Base-by-base conservation (phyloP, 1,284 basidiomycete species). In the Ceratobasidium papillatum region DNA sequence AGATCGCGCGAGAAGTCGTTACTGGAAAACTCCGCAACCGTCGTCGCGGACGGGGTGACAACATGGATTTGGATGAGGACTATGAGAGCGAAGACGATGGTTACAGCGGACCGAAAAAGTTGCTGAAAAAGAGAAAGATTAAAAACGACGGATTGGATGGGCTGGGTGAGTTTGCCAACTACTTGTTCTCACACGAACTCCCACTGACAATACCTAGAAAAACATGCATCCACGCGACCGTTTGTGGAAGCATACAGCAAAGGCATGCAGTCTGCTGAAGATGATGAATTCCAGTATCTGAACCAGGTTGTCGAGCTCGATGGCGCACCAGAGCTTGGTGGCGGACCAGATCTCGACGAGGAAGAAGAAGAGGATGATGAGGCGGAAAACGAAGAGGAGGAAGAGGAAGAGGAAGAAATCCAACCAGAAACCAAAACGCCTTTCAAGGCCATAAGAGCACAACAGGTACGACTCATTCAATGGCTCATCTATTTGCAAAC, bases 1-100 rank as follows among this genome's bases (percentile, higher is more conserved):
- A 77, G 63, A 45, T 77, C 22, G 66, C 74, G 19, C 71, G 75
- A 17, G 76, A 75, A 11, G 77, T 76, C 62, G 68, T 78, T 34
- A 75, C 75, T 34, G 78, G 78, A 56, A 77, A 78, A 71, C 68
- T 61, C 43, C 75, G 77, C 47, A 78, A 75, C 49, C 75, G 76
- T 47, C 66, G 78, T 12, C 77, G 77, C 61, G 75, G 78, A 22
- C 63, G 76, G 19, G 61, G 74, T 30, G 77, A 75, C 19, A 51
- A 77, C 45, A 75, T 71, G n/a, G 78, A 76, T n/a, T 64, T 76
- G n/a, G 73, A 74, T 56, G 69, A 65, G 30, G 72, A 74, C 25
- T 64, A 71, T 12, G 77, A 77, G 27, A 77, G 77, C 22, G 78
- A 78, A 5, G 76, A 62, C 19, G 68, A 73, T 17, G 36, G 38